Conservation (phyloP, 768 basidiomycete genomes). For the Russula earlei region DNA sequence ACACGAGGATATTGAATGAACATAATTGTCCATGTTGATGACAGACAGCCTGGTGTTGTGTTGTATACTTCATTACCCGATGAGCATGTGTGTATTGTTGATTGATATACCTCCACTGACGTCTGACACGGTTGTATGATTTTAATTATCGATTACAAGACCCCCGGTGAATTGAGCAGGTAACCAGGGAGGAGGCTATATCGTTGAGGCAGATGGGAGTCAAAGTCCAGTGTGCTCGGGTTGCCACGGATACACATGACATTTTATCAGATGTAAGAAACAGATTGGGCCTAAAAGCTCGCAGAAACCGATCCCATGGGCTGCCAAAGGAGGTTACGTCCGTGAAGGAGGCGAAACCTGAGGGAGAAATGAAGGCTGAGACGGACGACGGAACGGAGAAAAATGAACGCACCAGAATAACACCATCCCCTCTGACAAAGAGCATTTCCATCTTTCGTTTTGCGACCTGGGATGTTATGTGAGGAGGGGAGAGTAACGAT, state of each 20-base stretch:
- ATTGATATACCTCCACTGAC: slow-evolving; percentile 7
- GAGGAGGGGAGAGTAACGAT: background rate
- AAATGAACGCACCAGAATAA: slow-evolving; percentile 61
- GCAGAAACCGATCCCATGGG: background rate
- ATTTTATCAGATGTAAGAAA: too few relatives aligned
- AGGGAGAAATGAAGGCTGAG: slow-evolving; percentile 16
- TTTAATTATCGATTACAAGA: background rate
- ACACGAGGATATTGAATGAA: slow-evolving; percentile 12
- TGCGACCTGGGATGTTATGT: slow-evolving; percentile 48
- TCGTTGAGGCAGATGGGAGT: too few relatives aligned
- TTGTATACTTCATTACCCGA: slow-evolving; percentile 10
- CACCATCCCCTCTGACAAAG: slow-evolving; percentile 94
- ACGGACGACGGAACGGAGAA: background rate
- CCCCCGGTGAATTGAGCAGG: too few relatives aligned
- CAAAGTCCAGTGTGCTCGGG: too few relatives aligned
- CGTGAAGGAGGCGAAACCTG: slow-evolving; percentile 79
- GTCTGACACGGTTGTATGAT: background rate
- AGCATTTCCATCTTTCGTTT: slow-evolving; percentile 97
- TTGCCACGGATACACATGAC: background rate
- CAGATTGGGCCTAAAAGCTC: background rate
- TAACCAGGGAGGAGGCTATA: too few relatives aligned
- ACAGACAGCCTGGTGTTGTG: background rate
- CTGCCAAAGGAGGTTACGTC: slow-evolving; percentile 33
- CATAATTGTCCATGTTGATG: background rate
- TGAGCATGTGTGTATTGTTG: slow-evolving; percentile 7